Evolutionary conservation across 1,139 yeast species (phyloP), one percentile per base, ranked within the genome.

Genomic region (Tardiomyces digboiensis): DNA sequence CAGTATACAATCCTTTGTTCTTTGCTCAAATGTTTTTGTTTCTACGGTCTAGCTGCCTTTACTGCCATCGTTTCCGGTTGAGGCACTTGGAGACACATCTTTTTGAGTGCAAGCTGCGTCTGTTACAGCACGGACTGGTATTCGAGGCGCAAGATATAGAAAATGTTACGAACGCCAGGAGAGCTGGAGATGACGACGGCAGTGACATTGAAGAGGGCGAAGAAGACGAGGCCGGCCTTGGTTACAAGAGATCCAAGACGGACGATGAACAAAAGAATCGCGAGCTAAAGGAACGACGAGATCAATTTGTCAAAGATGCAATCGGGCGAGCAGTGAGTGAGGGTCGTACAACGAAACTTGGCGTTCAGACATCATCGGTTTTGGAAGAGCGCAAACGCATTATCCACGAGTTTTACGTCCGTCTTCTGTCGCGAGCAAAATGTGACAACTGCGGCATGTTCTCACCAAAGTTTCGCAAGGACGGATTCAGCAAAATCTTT

Each of bases 401-500:
- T 50, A 74, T 93, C 51, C 83, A 80, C 49, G 86, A 81, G 38
- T 82, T 89, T 57, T 85, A 88, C 70, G 78, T 75, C 57, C 76
- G 76, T 54, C 67, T 88, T 45, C 69, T 86, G 53, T 67, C 82
- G 42, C 79, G 96, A 65, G 81, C 87, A 46, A 84, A 81, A 64
- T 93, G 99, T 76, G 94, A 85, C 59, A 88, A 88, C 65, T 93
- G 99, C 75, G 86, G 88, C 42, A 85, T 89, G 95, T 85, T 74
- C 64, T 87, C 96, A 39, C 97, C 98, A 45, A 73, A 82, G 39
- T 91, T 82, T 72, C 79, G 98, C 70, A 91, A 89, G 60, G 98
- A 93, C 62, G 98, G 98, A 0, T 84, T 80, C 60, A 78, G 91
- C 48, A 93, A 93, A 69, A 79, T 93, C 51, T 93, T 93, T 56